These are phyloP conservation scores for Fusarium keratoplasticum DNA, from an alignment of 2,329 filamentous ascomycete species.

Conservation along the genomic window DNA sequence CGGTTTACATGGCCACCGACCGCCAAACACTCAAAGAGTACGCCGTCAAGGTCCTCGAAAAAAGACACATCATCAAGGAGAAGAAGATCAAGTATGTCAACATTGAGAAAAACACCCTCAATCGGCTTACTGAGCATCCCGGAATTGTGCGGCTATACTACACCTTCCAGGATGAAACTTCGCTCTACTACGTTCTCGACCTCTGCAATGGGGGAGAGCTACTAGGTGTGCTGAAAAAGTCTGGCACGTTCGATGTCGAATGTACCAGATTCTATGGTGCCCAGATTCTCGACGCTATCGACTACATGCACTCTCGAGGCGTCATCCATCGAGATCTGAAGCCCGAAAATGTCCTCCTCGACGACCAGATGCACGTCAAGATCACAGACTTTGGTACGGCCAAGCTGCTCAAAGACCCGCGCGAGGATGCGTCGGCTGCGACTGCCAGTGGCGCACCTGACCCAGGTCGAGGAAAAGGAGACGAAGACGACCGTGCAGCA, in stretches of 20 bases:
- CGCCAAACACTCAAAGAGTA: constrained; percentile 95
- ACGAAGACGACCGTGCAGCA: constrained; percentile 80
- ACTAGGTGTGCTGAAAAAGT: constrained; percentile 91
- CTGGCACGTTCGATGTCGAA: constrained; percentile 93
- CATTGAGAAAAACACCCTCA: constrained; percentile 98
- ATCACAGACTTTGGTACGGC: constrained; percentile 99
- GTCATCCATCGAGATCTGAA: constrained; percentile 98
- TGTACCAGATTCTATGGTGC: constrained; percentile 95
- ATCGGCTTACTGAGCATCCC: constrained; percentile 94
- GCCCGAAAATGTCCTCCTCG: constrained; percentile 94
- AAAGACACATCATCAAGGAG: constrained; percentile 99
- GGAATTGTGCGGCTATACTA: constrained; percentile 98
- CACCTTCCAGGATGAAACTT: constrained; percentile 97
- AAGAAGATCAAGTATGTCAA: constrained; percentile 99
- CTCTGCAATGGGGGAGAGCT: constrained; percentile 93
- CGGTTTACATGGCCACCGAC: constrained; percentile 92
- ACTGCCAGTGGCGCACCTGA: constrained; percentile 53
- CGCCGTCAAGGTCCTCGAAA: constrained; percentile 97
- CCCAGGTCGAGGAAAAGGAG: constrained; percentile 50
- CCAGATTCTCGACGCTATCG: constrained; percentile 94
- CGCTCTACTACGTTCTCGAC: constrained; percentile 96
- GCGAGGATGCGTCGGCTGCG: constrained; percentile 51
- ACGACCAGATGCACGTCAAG: constrained; percentile 97
- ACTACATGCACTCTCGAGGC: constrained; percentile 96
- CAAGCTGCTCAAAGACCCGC: constrained; percentile 75